Conservation (phyloP, 2,329 filamentous ascomycete species). For the Penicillium griseofulvum region DNA sequence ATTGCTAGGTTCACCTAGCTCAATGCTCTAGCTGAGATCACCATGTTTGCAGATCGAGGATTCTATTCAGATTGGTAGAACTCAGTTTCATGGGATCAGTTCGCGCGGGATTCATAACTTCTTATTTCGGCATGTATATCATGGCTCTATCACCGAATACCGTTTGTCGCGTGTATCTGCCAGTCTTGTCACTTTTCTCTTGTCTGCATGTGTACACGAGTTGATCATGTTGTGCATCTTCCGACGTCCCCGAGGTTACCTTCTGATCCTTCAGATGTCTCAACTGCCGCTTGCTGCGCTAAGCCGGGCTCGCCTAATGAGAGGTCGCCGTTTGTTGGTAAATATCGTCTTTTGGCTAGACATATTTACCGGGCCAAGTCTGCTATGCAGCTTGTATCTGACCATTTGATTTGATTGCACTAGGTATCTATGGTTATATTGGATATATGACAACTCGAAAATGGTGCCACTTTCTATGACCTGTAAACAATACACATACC, state of each 20-base stretch:
- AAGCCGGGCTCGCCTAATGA: slow-evolving; percentile 63
- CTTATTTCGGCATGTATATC: slow-evolving; percentile 74
- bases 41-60: slow-evolving; percentile 71
- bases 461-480: background rate
- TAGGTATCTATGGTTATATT: background rate
- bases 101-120: slow-evolving; percentile 74
- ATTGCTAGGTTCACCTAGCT: slow-evolving; percentile 37
- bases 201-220: slow-evolving; percentile 70
- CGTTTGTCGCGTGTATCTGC: slow-evolving; percentile 68
- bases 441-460: background rate
- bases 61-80: slow-evolving; percentile 58
- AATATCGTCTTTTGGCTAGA: slow-evolving; percentile 78
- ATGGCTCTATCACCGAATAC: slow-evolving; percentile 71
- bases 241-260: slow-evolving; percentile 35
- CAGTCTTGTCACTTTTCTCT: slow-evolving; percentile 71
- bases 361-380: slow-evolving; percentile 71
- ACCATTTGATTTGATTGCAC: slow-evolving; percentile 11
- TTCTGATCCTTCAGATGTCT: slow-evolving; percentile 63
- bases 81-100: slow-evolving; percentile 58
- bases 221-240: slow-evolving; percentile 79
- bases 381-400: slow-evolving; percentile 53
- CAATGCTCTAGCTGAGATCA: slow-evolving; percentile 74
- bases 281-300: slow-evolving; percentile 69
- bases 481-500: background rate
- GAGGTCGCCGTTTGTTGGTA: slow-evolving; percentile 61